phyloP scores from a whole-genome alignment of 768 basidiomycete species.

The Epithele typhae region DNA sequence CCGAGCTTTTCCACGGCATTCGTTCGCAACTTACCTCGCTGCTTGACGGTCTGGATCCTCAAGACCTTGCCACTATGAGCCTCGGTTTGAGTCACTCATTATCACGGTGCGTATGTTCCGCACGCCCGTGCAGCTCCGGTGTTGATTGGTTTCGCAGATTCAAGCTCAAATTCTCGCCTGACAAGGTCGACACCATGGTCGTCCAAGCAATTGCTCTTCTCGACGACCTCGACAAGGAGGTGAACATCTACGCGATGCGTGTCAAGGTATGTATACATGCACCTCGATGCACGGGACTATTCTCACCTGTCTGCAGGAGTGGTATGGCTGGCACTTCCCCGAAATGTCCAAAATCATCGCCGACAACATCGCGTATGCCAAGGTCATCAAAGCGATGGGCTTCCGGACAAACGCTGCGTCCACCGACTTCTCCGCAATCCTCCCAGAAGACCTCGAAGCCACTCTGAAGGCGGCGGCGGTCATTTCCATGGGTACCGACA shows the following conservation, averaged over 20 bases:
- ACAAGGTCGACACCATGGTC: conserved; percentile 99
- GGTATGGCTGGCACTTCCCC: conserved; percentile 99
- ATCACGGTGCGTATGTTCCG: conserved; percentile 58
- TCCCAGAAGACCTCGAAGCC: conserved; percentile 96
- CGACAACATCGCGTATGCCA: conserved; percentile 97
- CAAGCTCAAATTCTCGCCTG: conserved; percentile 99
- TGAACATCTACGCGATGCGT: conserved; percentile 99
- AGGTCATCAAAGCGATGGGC: conserved; percentile 89
- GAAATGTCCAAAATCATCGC: conserved; percentile 98
- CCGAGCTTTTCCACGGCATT: conserved; percentile 95
- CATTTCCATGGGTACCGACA: conserved; percentile 99
- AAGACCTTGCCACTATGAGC: conserved; percentile 96
- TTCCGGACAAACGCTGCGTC: conserved; percentile 91
- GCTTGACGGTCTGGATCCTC: conserved; percentile 87
- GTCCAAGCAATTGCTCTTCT: conserved; percentile 97
- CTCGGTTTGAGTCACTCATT: conserved; percentile 96
- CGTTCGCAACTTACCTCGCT: conserved; percentile 82
- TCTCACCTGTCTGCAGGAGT: conserved; percentile 64
- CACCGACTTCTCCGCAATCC: conserved; percentile 83
- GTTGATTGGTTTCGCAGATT: conserved; percentile 48
- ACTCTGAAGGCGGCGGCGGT: conserved; percentile 94
- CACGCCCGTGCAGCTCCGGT: too few species aligned
- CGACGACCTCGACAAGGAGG: conserved; percentile 98
- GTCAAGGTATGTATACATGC: conserved; percentile 78
- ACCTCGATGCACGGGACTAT: too few species aligned